Percentiles rank a stretch among this genome's conserved stretches.
These are phyloP conservation scores for Fagopyrum homotropicum DNA, from an alignment of 148 eudicot species.

Conservation along the genomic window DNA sequence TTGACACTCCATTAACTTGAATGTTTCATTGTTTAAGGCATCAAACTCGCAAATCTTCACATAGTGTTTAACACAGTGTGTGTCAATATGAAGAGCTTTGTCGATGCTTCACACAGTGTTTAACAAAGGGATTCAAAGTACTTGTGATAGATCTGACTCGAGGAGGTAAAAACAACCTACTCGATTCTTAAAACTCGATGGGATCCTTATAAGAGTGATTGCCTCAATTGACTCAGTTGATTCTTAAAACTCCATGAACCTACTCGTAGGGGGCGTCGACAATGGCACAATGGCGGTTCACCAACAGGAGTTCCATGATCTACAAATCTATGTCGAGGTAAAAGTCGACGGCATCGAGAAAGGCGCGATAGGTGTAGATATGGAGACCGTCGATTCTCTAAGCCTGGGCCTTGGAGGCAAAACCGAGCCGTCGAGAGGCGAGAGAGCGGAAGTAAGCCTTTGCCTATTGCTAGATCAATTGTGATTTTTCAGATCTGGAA, in stretches of 20 bases:
- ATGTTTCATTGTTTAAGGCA: constrained; percentile 23
- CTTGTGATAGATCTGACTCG: constrained; percentile 53
- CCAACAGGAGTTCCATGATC: no score
- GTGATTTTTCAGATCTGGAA: no score
- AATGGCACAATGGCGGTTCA: no score
- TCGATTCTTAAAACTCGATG: not conserved
- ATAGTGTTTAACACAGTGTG: constrained; percentile 75
- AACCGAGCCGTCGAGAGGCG: not conserved
- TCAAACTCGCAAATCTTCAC: constrained; percentile 60
- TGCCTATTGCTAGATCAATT: no score
- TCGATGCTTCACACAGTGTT: constrained; percentile 85
- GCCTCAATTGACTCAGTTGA: no score
- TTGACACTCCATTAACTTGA: constrained; percentile 40
- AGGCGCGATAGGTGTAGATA: constrained; percentile 37
- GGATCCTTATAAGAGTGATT: no score
- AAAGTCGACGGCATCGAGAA: constrained; percentile 42
- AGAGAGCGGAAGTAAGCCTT: not conserved
- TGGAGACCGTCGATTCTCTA: constrained; percentile 52
- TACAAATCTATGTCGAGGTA: constrained; percentile 17
- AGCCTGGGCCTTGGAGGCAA: constrained; percentile 29
- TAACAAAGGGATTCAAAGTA: constrained; percentile 79
- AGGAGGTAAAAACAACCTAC: constrained; percentile 14
- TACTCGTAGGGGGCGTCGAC: no score
- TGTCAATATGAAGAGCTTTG: constrained; percentile 83
- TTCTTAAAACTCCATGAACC: no score